Evolutionary conservation across 169 alveolate genomes (phyloP).

Genomic region (Cryptosporidium parvum): DNA sequence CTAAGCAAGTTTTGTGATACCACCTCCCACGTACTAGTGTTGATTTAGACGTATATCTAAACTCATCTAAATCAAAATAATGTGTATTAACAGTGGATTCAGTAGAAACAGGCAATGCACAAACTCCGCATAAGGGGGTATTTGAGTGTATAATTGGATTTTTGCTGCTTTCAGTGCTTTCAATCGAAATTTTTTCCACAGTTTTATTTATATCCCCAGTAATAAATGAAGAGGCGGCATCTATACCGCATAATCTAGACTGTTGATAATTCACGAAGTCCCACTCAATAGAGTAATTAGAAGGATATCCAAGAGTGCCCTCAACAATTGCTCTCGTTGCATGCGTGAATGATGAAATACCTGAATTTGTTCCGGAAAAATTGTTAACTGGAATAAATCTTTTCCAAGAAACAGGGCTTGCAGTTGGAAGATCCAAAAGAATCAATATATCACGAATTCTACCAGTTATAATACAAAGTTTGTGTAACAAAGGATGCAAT

Average conservation of each 20-base stretch:
- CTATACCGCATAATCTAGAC: slow-evolving; percentile 64
- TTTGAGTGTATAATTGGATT: neutral
- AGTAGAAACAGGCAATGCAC: slow-evolving; percentile 74
- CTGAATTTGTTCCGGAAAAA: neutral
- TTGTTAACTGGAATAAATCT: slow-evolving; percentile 9
- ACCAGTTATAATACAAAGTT: slow-evolving; percentile 6
- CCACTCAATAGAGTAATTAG: slow-evolving; percentile 20
- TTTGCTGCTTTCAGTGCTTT: neutral
- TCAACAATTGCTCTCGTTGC: slow-evolving; percentile 53
- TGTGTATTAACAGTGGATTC: slow-evolving; percentile 61
- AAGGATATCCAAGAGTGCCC: slow-evolving; percentile 51
- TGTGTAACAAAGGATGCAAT: slow-evolving; percentile 51
- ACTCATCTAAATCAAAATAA: slow-evolving; percentile 5
- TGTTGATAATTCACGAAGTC: slow-evolving; percentile 69
- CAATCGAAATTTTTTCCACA: slow-evolving; percentile 17
- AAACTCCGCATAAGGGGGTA: slow-evolving; percentile 62
- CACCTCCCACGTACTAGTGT: slow-evolving; percentile 68
- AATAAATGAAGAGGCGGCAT: slow-evolving; percentile 32
- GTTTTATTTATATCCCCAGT: neutral
- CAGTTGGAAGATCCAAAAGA: slow-evolving; percentile 44
- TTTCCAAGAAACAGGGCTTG: slow-evolving; percentile 37
- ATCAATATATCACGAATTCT: slow-evolving; percentile 10
- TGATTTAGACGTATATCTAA: slow-evolving; percentile 35
- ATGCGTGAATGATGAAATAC: neutral
- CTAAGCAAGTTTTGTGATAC: slow-evolving; percentile 66